Evolutionary conservation across 169 alveolate genomes (phyloP), one percentile per base, ranked within the genome.

Genomic region (Plasmodium reichenowi): DNA sequence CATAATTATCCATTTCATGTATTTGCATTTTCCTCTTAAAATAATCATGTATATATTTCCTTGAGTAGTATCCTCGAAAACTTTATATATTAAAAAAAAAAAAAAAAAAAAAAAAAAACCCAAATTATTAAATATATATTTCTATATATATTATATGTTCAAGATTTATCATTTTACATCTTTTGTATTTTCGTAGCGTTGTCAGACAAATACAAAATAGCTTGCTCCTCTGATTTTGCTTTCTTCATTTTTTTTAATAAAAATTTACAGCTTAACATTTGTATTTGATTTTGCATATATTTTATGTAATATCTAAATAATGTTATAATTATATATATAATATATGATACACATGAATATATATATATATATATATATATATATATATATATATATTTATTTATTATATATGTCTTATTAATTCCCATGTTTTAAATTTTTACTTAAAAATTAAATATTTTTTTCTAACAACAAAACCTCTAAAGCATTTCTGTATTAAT

Each of bases 21-120:
- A 80, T 80, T 32, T 80, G 58, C 58, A 47, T 56, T 70, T 80
- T 80, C 38, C 90, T 54, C 80, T 59, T 80, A 80, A 54, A 80
- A 72, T 50, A 80, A 72, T 80, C 80, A 72, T 80, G 90, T 20
- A 80, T 56, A 47, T 80, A 80, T 80, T 80, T 80, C 72, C 90
- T 80, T 26, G 90, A 80, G 43, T 67, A 80, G 20, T 17, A 80
- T 17, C 90, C 90, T 24, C 90, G 67, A 58, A 67, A 80, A 22
- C 90, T 80, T 56, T 26, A 24, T 38, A 15, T 24, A 52, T 64
- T 20, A 32, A 43, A 32, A 62, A 9, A 24, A 5, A 22, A 38
- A 63, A 48, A 29, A 48, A 29, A 32, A 45, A 52, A 10, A 29
- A 15, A 72, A 22, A 8, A 22, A 22, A 56, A 15, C 5, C 13